Base-by-base conservation (phyloP, 768 basidiomycete species). In the Fomitopsis serialis region DNA sequence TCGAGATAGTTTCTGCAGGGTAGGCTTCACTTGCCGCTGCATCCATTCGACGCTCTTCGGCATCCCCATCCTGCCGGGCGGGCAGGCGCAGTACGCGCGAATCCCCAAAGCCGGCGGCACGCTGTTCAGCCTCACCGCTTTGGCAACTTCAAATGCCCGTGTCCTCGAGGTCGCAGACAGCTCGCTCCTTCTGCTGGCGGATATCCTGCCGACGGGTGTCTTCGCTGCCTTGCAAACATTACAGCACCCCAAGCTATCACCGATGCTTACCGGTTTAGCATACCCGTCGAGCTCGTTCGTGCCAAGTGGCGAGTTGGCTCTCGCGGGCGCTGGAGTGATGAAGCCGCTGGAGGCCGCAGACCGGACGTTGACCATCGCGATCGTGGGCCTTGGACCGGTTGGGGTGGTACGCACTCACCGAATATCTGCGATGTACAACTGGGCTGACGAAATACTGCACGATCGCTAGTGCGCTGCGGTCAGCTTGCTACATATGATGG, bases 21-120 rank as follows among this genome's bases (percentile, higher is more conserved):
- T 86, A 22, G 89, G 89, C 17, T 88, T 83, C 63, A 89, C 86
- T 7, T 82, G 76, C 35, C 77, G 89, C 47, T 89, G 89, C 64
- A 70, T 79, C 0, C 68, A 79, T 50, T 78, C 83, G 9, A 66
- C 66, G 25, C 71, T 89, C 11, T 87, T 91, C 61, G 89, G 89
- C 48, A 80, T 81, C 19, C 79, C 85, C 1, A 60, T 67, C 19
- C 77, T 87, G 2, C 82, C 82, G 5, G 87, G 88, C 11, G 87
- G 83, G 0, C 90, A 91, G 70, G 88, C 89, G 0, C 89, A 90
- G 64, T 91, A 82, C 63, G 75, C 88, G 5, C 81, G 88, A 29
- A 81, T 91, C 7, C 88, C 87, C n/a, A 80, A 78, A 59, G 90
- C 85, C 0, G 89, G 89, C 23, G 88, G 87, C 35, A 89, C 87